A percentile compares a stretch with the other conserved stretches of the same genome.
phyloP scores from a whole-genome alignment of 2,329 filamentous ascomycete genomes.

The Pezicula neosporulosa region DNA sequence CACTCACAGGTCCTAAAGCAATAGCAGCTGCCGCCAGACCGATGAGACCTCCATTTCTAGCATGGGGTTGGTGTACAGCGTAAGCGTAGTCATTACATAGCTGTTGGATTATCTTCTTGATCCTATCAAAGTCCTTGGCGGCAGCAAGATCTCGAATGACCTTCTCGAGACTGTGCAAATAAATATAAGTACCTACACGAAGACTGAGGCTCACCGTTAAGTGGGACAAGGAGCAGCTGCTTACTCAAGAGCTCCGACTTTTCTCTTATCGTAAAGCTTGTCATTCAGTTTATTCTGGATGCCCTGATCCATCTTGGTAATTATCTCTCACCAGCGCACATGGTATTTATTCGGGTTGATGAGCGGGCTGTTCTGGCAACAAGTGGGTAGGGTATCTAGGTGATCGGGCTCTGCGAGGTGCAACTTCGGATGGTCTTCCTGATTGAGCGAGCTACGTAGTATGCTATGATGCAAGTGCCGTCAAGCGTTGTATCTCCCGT shows the following conservation, averaged over 20 bases:
- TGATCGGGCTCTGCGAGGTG: not conserved
- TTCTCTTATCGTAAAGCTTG: slow-evolving; percentile 98
- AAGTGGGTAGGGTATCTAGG: not conserved
- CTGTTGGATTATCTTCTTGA: slow-evolving; percentile 88
- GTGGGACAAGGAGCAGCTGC: slow-evolving; percentile 25
- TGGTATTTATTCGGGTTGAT: not conserved
- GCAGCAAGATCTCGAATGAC: slow-evolving; percentile 82
- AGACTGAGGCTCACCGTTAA: not conserved
- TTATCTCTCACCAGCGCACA: not conserved
- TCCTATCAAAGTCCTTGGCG: slow-evolving; percentile 72
- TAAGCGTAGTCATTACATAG: slow-evolving; percentile 98
- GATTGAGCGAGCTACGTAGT: too few species aligned
- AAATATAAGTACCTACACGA: not conserved
- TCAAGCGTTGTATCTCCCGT: too few species aligned
- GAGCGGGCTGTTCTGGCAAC: too few species aligned
- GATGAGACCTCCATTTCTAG: slow-evolving; percentile 92
- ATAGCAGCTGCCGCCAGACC: slow-evolving; percentile 94
- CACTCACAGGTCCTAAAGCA: slow-evolving; percentile 77
- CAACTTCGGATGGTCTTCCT: too few species aligned
- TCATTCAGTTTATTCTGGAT: slow-evolving; percentile 92
- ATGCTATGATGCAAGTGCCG: too few species aligned
- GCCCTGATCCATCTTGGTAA: slow-evolving; percentile 70
- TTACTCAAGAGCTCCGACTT: slow-evolving; percentile 93
- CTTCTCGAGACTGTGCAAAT: slow-evolving; percentile 69
- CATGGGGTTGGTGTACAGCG: slow-evolving; percentile 93